phyloP scores from a whole-genome alignment of 1,284 basidiomycete genomes.

The Cutaneotrichosporon sp. region DNA sequence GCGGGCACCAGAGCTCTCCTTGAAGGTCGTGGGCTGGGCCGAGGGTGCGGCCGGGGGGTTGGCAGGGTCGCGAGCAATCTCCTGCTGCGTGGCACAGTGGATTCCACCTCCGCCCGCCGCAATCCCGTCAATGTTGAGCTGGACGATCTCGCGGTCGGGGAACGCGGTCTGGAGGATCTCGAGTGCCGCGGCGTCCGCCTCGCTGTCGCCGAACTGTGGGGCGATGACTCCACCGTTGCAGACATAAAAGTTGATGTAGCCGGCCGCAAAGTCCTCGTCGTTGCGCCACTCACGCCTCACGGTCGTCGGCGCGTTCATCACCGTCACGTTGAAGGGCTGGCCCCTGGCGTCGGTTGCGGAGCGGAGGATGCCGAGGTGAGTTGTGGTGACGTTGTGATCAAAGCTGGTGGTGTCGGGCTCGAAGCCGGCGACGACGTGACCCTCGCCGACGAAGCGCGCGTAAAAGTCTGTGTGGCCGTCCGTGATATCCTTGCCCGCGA shows the following conservation, averaged over 20 bases:
- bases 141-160: slow-evolving; percentile 8
- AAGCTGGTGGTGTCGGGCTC: slow-evolving; percentile 9
- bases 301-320: neutral
- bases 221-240: slow-evolving; percentile 5
- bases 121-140: slow-evolving; percentile 12
- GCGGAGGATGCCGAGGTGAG: slow-evolving; percentile 13
- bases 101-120: slow-evolving; percentile 15
- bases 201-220: slow-evolving; percentile 10
- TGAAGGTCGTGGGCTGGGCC: neutral
- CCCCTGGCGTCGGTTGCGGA: slow-evolving; percentile 10
- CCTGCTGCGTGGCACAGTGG: slow-evolving; percentile 17
- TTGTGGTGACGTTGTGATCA: slow-evolving; percentile 13
- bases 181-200: slow-evolving; percentile 3
- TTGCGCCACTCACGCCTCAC: neutral
- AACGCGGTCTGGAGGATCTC: neutral
- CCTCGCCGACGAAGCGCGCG: slow-evolving; percentile 1
- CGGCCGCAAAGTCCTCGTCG: slow-evolving; percentile 19
- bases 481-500: slow-evolving; percentile 13
- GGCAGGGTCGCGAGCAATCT: neutral
- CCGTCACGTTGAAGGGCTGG: slow-evolving; percentile 1
- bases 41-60: neutral
- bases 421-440: slow-evolving; percentile 8
- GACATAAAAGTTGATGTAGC: slow-evolving; percentile 11
- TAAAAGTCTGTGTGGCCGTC: slow-evolving; percentile 13
- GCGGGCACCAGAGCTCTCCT: neutral